Evolutionary conservation across 495 filamentous ascomycete genomes (phyloP).

Genomic region (Articulospora tetracladia): DNA sequence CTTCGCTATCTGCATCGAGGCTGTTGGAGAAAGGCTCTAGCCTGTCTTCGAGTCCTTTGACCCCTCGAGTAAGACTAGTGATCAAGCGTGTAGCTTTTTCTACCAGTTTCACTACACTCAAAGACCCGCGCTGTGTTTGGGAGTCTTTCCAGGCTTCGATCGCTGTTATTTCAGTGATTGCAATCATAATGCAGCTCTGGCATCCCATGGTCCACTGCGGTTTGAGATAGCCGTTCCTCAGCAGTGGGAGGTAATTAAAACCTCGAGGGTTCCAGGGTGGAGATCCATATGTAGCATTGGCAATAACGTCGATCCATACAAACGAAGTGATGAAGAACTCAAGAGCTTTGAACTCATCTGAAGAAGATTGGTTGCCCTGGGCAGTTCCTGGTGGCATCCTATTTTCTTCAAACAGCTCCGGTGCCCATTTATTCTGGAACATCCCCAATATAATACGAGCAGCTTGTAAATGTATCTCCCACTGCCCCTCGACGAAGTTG

Average conservation of each 20-base stretch:
- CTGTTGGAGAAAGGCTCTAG: neutral
- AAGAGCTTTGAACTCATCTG: slow-evolving; percentile 1
- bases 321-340: slow-evolving; percentile 3
- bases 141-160: slow-evolving; percentile 3
- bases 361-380: neutral
- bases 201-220: slow-evolving; percentile 4
- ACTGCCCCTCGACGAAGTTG: slow-evolving; percentile 1
- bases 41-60: neutral
- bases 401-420: neutral
- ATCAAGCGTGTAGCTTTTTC: neutral
- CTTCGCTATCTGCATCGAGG: neutral
- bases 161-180: slow-evolving; percentile 1
- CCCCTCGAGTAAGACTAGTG: neutral
- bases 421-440: neutral
- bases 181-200: neutral
- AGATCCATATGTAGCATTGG: slow-evolving; percentile 1
- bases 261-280: neutral
- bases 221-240: neutral
- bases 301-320: slow-evolving; percentile 10
- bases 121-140: neutral
- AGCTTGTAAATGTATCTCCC: slow-evolving; percentile 8
- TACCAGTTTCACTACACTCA: neutral
- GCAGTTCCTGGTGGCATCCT: neutral
- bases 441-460: slow-evolving; percentile 4
- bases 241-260: slow-evolving; percentile 4